Evolutionary conservation across 2,329 filamentous ascomycete species (phyloP), one percentile per base, ranked within the genome.

Genomic region (Venturia effusa): DNA sequence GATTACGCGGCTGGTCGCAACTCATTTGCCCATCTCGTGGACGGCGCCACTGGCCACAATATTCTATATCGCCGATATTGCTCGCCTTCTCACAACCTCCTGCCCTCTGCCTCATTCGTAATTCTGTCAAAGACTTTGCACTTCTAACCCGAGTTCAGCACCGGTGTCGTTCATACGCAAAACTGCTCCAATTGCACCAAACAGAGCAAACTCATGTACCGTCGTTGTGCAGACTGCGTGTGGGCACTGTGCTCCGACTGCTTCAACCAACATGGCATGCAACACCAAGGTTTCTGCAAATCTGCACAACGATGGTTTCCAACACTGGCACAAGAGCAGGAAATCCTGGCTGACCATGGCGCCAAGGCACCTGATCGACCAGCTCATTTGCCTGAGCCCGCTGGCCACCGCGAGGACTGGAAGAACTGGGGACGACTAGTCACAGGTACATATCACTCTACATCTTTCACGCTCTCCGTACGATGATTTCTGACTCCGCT

Each of bases 301-400:
- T 60, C 22, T 7, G 32, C 11, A 40, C 17, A 60, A 3, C 32
- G 59, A 32, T 40, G 27, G 22, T 60, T 41, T 11, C 59, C 59
- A 41, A 60, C 59, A 27, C 34, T 60, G 13, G 59, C 59, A 17
- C 37, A 60, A 43, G 59, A 60, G 7, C 59, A 60, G 30, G 22
- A 43, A 15, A 60, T 60, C 13, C 59, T 60, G 4, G 59, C 34
- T 41, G 22, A 1, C 17, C 59, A 60, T 27, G 34, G 34, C 15
- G 59, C 59, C 1, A 39, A 27, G 19, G 59, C 40, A 22, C 59
- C 59, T n/a, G 17, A 41, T 30, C 59, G 59, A 3, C 37, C 59
- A 6, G 7, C 34, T 1, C 30, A n/a, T 27, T 22, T 60, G 3
- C 59, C 59, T 15, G 59, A 60, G 34, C 59, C 59, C 6, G 19